Evolutionary conservation across 352 stramenopile genomes (phyloP).

Genomic region (Phytophthora sansomeana): DNA sequence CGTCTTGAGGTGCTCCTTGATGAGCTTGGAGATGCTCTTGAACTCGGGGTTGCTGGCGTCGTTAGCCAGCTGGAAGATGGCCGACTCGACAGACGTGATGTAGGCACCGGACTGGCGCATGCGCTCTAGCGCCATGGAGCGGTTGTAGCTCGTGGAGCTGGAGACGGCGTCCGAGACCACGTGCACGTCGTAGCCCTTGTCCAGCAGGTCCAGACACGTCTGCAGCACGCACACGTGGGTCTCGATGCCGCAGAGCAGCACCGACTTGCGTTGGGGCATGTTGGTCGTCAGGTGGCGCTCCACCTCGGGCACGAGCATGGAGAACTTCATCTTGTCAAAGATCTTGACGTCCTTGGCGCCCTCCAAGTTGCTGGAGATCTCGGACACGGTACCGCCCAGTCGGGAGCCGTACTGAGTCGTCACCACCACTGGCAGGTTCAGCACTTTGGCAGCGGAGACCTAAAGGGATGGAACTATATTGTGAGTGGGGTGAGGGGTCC

Average conservation of each 20-base stretch:
- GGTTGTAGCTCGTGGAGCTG: slow-evolving; percentile 88
- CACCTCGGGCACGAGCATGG: slow-evolving; percentile 97
- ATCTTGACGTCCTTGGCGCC: slow-evolving; percentile 57
- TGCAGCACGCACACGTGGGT: slow-evolving; percentile 95
- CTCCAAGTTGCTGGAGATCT: slow-evolving; percentile 72
- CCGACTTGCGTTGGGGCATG: slow-evolving; percentile 69
- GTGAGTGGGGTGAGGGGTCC: not conserved
- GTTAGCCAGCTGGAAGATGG: slow-evolving; percentile 95
- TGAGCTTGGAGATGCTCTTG: slow-evolving; percentile 93
- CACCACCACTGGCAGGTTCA: slow-evolving; percentile 94
- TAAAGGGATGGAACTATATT: slow-evolving; percentile 2
- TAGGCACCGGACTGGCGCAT: slow-evolving; percentile 95
- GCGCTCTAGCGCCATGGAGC: slow-evolving; percentile 92
- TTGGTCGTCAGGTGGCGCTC: slow-evolving; percentile 68
- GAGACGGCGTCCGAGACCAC: slow-evolving; percentile 97
- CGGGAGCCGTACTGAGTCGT: slow-evolving; percentile 98
- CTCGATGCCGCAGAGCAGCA: slow-evolving; percentile 98
- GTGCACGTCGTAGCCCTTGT: slow-evolving; percentile 97
- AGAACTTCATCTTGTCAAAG: slow-evolving; percentile 99
- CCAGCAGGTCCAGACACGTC: slow-evolving; percentile 96
- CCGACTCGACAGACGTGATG: slow-evolving; percentile 96
- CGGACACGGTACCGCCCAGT: slow-evolving; percentile 90
- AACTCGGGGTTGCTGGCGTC: slow-evolving; percentile 94
- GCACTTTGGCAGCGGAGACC: slow-evolving; percentile 72
- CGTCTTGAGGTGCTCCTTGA: slow-evolving; percentile 92